Evolutionary conservation across 805 yeast genomes (phyloP).

Genomic region (Candida yuanshanica): DNA sequence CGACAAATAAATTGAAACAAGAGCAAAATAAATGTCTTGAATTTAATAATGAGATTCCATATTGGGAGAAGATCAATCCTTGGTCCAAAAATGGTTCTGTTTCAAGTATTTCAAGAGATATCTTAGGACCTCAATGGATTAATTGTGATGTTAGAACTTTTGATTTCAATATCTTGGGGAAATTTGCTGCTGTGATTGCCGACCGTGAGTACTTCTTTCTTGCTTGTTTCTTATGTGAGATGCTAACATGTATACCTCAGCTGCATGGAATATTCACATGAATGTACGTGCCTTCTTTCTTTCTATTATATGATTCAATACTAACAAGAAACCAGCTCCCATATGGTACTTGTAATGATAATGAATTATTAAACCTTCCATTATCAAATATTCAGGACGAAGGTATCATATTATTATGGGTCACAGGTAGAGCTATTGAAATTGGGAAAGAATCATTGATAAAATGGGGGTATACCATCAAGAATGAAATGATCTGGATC

Average conservation of each 20-base stretch:
- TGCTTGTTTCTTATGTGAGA: background rate
- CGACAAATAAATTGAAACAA: conserved; percentile 25
- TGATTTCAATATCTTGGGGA: conserved; percentile 67
- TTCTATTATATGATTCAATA: background rate
- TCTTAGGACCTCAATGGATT: conserved; percentile 75
- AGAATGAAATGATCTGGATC: conserved; percentile 85
- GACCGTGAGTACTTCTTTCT: conserved; percentile 40
- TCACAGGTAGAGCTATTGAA: conserved; percentile 90
- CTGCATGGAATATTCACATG: conserved; percentile 97
- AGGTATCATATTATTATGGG: conserved; percentile 86
- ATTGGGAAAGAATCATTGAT: conserved; percentile 70
- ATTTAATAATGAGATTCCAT: conserved; percentile 16
- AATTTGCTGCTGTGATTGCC: conserved; percentile 78
- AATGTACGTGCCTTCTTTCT: conserved; percentile 29
- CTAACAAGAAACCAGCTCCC: conserved; percentile 33
- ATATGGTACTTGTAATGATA: conserved; percentile 72
- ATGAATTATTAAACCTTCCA: conserved; percentile 62
- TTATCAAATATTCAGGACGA: conserved; percentile 70
- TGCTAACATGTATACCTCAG: background rate
- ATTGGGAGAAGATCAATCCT: conserved; percentile 24
- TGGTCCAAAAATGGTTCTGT: conserved; percentile 31
- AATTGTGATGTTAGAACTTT: conserved; percentile 74
- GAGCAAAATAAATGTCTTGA: conserved; percentile 16
- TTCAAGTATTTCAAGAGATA: conserved; percentile 27
- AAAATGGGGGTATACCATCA: conserved; percentile 77